A percentile compares a stretch with the other conserved stretches of the same genome.
Conservation (phyloP, 805 yeast species). For the Saturnispora saitoi region DNA sequence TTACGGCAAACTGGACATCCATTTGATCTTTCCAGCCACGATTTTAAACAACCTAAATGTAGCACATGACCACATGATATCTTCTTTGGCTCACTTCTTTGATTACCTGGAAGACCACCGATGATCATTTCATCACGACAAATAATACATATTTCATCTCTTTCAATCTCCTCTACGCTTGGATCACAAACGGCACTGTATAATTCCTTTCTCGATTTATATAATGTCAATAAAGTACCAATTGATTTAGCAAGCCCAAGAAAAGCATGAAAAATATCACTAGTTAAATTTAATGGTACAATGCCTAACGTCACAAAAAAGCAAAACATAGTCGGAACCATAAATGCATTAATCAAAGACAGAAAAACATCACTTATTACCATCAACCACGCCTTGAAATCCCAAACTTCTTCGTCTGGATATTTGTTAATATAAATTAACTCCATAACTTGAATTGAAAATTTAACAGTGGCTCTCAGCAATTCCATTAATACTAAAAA, state of each 20-base stretch:
- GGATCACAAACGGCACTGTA: slow-evolving; percentile 60
- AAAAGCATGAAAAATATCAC: slow-evolving; percentile 25
- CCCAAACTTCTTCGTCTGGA: slow-evolving; percentile 64
- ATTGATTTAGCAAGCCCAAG: slow-evolving; percentile 27
- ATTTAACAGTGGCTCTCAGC: slow-evolving; percentile 37
- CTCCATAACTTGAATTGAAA: slow-evolving; percentile 48
- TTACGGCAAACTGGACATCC: slow-evolving; percentile 90
- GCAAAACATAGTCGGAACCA: slow-evolving; percentile 32
- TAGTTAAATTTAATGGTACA: slow-evolving; percentile 26
- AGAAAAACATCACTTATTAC: slow-evolving; percentile 44
- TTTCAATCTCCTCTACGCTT: slow-evolving; percentile 46
- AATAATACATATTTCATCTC: slow-evolving; percentile 70
- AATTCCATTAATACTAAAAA: slow-evolving; percentile 53
- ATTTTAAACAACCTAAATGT: slow-evolving; percentile 82
- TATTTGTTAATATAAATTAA: slow-evolving; percentile 35
- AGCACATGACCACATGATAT: slow-evolving; percentile 80
- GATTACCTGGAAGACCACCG: slow-evolving; percentile 22
- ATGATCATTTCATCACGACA: slow-evolving; percentile 85
- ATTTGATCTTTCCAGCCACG: slow-evolving; percentile 88
- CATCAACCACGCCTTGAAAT: slow-evolving; percentile 50
- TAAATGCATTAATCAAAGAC: slow-evolving; percentile 21
- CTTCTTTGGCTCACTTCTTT: slow-evolving; percentile 57
- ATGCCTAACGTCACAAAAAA: slow-evolving; percentile 35
- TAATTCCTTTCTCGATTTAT: slow-evolving; percentile 47
- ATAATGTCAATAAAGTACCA: slow-evolving; percentile 31